Evolutionary conservation across 2,329 filamentous ascomycete genomes (phyloP).

Genomic region (Fonsecaea pugnacius): DNA sequence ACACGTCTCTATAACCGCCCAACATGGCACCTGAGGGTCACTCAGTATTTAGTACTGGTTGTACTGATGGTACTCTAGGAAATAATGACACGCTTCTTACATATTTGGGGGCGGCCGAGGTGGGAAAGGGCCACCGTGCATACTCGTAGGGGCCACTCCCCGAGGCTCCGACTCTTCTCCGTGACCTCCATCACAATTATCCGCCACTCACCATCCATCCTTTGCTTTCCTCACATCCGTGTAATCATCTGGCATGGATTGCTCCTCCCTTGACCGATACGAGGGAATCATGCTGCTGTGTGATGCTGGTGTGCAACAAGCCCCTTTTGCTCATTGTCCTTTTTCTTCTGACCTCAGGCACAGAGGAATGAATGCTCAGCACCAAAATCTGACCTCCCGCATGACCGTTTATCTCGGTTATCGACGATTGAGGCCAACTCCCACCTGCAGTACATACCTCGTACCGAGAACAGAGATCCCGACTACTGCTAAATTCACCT

Average conservation of each 20-base stretch:
- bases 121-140: no score
- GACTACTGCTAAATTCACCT: not conserved
- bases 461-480: not conserved
- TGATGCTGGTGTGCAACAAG: not conserved
- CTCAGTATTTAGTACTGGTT: not conserved
- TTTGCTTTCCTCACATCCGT: not conserved
- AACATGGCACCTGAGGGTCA: not conserved
- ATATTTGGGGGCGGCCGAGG: not conserved
- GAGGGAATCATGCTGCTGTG: not conserved
- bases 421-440: not conserved
- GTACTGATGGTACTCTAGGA: not conserved
- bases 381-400: constrained; percentile 2
- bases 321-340: not conserved
- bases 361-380: not conserved
- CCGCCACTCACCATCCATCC: not conserved
- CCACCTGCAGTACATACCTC: not conserved
- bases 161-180: not conserved
- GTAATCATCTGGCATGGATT: not conserved
- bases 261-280: not conserved
- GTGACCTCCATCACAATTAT: not conserved
- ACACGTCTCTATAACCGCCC: not conserved
- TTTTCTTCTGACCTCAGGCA: not conserved
- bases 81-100: not conserved
- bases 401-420: not conserved
- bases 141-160: not conserved